Conservation (phyloP, 176 grass and related monocot species). For the Avena eriantha region DNA sequence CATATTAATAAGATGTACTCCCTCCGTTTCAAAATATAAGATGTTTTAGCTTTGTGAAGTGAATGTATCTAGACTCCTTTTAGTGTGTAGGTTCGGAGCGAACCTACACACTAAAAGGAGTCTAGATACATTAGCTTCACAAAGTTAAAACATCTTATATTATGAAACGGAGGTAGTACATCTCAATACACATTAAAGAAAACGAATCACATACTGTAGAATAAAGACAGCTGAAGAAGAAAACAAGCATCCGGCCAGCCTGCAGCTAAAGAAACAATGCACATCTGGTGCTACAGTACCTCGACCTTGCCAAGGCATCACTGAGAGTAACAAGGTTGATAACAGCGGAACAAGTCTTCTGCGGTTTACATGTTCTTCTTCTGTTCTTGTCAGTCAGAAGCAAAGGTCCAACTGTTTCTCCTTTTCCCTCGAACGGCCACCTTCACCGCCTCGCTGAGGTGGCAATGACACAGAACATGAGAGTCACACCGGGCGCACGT, state of each 20-base stretch:
- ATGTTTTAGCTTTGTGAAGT: too few species aligned
- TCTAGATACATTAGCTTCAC: too few species aligned
- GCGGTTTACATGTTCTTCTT: neutral
- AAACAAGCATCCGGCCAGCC: neutral
- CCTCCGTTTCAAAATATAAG: too few species aligned
- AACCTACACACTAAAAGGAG: too few species aligned
- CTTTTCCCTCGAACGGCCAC: neutral
- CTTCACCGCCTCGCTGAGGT: neutral
- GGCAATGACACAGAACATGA: neutral
- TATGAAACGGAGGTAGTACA: too few species aligned
- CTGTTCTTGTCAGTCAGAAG: neutral
- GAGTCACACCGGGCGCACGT: neutral
- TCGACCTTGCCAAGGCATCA: constrained; percentile 9
- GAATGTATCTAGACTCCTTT: too few species aligned
- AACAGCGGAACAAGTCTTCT: neutral
- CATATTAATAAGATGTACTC: neutral
- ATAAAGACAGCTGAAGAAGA: neutral
- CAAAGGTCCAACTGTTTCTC: neutral
- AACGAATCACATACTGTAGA: neutral
- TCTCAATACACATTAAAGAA: neutral
- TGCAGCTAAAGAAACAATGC: neutral
- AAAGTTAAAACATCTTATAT: too few species aligned
- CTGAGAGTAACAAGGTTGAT: neutral
- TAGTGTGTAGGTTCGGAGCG: too few species aligned
- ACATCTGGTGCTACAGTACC: neutral